phyloP scores from a whole-genome alignment of 257 asterid genomes.

The Nicotiana otophora region DNA sequence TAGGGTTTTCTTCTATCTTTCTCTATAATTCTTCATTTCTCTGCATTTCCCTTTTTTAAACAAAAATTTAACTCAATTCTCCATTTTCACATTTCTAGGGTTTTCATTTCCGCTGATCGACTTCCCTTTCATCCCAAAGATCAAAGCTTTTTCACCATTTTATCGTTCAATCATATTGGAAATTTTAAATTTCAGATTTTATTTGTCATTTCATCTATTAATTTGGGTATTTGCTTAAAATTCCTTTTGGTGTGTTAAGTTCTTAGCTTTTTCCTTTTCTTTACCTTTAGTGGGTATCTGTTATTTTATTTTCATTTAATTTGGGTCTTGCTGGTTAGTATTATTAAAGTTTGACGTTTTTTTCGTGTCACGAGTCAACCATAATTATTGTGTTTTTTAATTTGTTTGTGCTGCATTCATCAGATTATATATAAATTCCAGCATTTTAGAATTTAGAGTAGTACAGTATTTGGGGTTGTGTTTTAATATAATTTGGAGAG shows the following conservation, averaged over 20 bases:
- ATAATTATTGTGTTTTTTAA: neutral
- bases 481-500: constrained; percentile 18
- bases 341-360: neutral
- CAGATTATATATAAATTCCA: neutral
- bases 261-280: neutral
- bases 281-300: neutral
- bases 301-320: neutral
- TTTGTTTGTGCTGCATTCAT: constrained; percentile 6
- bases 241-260: neutral
- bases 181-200: neutral
- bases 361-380: constrained; percentile 6
- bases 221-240: neutral
- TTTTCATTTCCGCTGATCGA: neutral
- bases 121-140: neutral
- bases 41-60: neutral
- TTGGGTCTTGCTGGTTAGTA: neutral
- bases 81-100: neutral
- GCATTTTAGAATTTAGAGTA: neutral
- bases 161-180: neutral
- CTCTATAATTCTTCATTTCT: neutral
- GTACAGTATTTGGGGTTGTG: constrained; percentile 2
- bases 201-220: neutral
- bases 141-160: constrained; percentile 1
- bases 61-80: neutral
- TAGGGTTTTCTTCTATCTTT: constrained; percentile 14